Conservation (phyloP, 345 rosid species). For the Turritis glabra region DNA sequence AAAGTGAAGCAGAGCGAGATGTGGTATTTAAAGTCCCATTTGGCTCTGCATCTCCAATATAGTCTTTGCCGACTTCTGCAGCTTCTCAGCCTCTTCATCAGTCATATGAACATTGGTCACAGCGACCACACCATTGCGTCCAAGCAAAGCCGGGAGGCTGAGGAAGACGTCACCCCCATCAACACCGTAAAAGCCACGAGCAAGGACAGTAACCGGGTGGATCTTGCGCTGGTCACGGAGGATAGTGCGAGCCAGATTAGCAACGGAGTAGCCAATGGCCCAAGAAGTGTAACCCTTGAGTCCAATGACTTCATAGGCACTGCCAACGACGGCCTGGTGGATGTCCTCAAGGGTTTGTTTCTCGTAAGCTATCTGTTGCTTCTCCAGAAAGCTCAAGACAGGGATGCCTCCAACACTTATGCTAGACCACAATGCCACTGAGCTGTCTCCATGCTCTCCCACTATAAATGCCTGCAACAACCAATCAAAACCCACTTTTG, state of each 20-base stretch:
- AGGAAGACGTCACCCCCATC: slow-evolving; percentile 73
- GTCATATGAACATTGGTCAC: slow-evolving; percentile 80
- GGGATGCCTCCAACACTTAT: slow-evolving; percentile 93
- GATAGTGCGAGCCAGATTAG: slow-evolving; percentile 68
- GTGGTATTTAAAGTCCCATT: slow-evolving; percentile 46
- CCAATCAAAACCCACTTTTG: neutral
- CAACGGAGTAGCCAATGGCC: slow-evolving; percentile 97
- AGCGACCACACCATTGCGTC: slow-evolving; percentile 73
- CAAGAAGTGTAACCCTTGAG: slow-evolving; percentile 97
- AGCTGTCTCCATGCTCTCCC: slow-evolving; percentile 97
- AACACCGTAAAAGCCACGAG: slow-evolving; percentile 81
- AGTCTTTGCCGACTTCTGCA: slow-evolving; percentile 69
- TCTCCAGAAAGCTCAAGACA: slow-evolving; percentile 69
- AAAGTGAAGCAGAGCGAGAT: neutral
- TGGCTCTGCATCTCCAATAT: slow-evolving; percentile 70
- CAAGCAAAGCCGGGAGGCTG: slow-evolving; percentile 80
- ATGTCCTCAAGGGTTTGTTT: slow-evolving; percentile 74
- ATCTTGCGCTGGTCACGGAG: slow-evolving; percentile 87
- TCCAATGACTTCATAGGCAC: slow-evolving; percentile 82
- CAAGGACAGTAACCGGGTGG: slow-evolving; percentile 88
- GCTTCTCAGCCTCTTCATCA: slow-evolving; percentile 59
- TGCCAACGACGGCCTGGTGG: slow-evolving; percentile 59
- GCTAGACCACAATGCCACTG: slow-evolving; percentile 96
- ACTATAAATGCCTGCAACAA: slow-evolving; percentile 67
- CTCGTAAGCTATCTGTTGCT: slow-evolving; percentile 72